These are phyloP conservation scores for Calonectria montana DNA, from an alignment of 2,329 filamentous ascomycete genomes.

Conservation along the genomic window DNA sequence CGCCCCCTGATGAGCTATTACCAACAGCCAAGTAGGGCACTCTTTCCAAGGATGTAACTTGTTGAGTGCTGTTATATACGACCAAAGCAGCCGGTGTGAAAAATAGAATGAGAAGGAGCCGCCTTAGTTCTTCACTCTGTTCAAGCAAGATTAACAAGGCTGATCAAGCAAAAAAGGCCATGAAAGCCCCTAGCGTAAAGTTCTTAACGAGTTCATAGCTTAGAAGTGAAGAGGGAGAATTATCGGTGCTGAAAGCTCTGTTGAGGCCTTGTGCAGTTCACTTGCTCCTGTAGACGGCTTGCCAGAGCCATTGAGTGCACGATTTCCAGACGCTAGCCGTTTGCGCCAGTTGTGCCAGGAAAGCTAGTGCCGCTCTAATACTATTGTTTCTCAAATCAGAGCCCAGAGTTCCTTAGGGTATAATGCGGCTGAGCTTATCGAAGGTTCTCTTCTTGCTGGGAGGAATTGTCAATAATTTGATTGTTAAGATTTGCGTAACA, in stretches of 20 bases:
- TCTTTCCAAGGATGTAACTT: neutral
- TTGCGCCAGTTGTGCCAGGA: slow-evolving; percentile 7
- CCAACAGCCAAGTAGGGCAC: neutral
- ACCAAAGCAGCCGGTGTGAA: neutral
- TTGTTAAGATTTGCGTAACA: neutral
- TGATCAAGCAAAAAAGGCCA: neutral
- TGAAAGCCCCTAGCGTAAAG: neutral
- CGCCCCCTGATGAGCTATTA: neutral
- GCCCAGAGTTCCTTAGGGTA: neutral
- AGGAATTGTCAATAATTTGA: neutral
- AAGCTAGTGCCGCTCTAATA: neutral
- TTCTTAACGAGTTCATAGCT: neutral
- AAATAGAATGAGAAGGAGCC: neutral
- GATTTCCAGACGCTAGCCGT: slow-evolving; percentile 20
- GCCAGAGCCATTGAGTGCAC: slow-evolving; percentile 20
- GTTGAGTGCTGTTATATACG: neutral
- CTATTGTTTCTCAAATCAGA: neutral
- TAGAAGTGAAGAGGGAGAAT: neutral
- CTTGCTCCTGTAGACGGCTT: slow-evolving; percentile 1
- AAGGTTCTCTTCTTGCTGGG: neutral
- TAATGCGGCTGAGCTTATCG: neutral
- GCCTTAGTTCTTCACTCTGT: neutral
- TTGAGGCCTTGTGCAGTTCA: slow-evolving; percentile 20
- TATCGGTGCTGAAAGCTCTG: slow-evolving; percentile 15
- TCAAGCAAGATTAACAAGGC: neutral